Percentiles rank a stretch among this genome's conserved stretches.
Conservation (phyloP, 1,284 basidiomycete species). For the Ganoderma multipileum region DNA sequence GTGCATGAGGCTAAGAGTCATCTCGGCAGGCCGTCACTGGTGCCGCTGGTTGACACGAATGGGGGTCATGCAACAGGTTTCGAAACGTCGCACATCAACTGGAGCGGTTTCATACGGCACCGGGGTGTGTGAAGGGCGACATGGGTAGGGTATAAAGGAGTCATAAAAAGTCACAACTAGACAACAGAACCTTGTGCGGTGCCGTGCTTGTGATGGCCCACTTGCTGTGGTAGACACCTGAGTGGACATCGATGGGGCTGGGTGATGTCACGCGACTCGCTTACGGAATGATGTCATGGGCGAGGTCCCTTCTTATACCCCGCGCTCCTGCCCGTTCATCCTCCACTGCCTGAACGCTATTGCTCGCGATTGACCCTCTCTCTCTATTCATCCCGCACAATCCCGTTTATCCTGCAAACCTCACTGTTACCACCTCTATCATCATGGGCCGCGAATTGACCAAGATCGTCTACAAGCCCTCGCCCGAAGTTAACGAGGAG, state of each 20-base stretch:
- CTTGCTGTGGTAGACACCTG: slow-evolving; percentile 19
- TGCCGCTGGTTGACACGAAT: slow-evolving; percentile 34
- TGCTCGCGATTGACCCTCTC: slow-evolving; percentile 6
- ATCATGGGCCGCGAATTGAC: slow-evolving; percentile 50
- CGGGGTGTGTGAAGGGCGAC: neutral
- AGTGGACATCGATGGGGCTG: slow-evolving; percentile 25
- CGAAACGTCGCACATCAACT: slow-evolving; percentile 10
- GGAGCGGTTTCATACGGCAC: slow-evolving; percentile 16
- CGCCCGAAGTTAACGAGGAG: slow-evolving; percentile 71
- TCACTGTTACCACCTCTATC: slow-evolving; percentile 6
- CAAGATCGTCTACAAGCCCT: slow-evolving; percentile 82
- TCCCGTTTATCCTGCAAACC: slow-evolving; percentile 12
- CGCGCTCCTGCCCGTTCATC: neutral
- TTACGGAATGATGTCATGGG: slow-evolving; percentile 26
- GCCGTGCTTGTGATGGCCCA: neutral
- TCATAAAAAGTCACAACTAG: neutral
- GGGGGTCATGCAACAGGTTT: neutral
- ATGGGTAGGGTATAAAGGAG: neutral
- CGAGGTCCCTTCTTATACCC: slow-evolving; percentile 27
- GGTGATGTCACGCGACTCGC: slow-evolving; percentile 33
- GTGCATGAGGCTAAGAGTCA: neutral
- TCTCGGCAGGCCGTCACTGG: slow-evolving; percentile 38
- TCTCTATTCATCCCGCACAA: neutral
- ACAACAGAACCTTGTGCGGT: neutral
- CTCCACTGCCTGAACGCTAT: slow-evolving; percentile 4